These are phyloP conservation scores for Xylariaceae sp. DNA, from an alignment of 2,329 filamentous ascomycete genomes.

Conservation along the genomic window DNA sequence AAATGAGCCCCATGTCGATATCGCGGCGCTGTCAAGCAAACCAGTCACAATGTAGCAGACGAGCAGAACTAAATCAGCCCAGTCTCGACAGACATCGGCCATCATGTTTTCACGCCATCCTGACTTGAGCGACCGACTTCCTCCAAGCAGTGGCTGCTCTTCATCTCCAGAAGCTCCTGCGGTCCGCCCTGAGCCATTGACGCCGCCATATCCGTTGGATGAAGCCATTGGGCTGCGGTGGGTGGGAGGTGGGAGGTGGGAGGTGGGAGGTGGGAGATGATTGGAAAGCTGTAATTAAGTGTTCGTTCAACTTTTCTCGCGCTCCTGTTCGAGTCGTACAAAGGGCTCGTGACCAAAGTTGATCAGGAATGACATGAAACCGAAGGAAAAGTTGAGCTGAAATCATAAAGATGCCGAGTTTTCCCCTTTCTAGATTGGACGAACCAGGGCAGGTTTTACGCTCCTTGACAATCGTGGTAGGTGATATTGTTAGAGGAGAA, in stretches of 20 bases:
- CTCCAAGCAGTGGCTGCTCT: slow-evolving; percentile 43
- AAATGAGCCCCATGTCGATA: slow-evolving; percentile 80
- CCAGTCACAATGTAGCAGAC: slow-evolving; percentile 80
- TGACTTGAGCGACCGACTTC: slow-evolving; percentile 22
- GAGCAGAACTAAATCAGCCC: slow-evolving; percentile 73
- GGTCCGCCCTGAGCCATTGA: slow-evolving; percentile 25
- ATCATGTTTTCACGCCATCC: slow-evolving; percentile 46
- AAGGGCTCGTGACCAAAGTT: neutral
- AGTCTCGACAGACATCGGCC: slow-evolving; percentile 62
- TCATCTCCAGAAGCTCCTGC: slow-evolving; percentile 35
- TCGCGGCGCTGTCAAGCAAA: slow-evolving; percentile 76
- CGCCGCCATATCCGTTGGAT: slow-evolving; percentile 39
- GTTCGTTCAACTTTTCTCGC: neutral
- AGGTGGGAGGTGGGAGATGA: slow-evolving; percentile 12
- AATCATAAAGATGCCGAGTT: neutral
- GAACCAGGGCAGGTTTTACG: slow-evolving; percentile 1
- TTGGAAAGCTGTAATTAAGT: neutral
- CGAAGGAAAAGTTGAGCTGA: neutral
- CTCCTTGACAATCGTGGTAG: slow-evolving; percentile 6
- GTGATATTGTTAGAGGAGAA: slow-evolving; percentile 7
- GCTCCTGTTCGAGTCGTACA: neutral
- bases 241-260: too few species aligned
- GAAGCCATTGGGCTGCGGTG: slow-evolving; percentile 34
- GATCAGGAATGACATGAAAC: neutral
- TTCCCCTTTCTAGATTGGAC: neutral